A percentile compares a stretch with the other conserved stretches of the same genome.
These are phyloP conservation scores for Hypoxylon sp. DNA, from an alignment of 2,329 filamentous ascomycete species.

Conservation along the genomic window DNA sequence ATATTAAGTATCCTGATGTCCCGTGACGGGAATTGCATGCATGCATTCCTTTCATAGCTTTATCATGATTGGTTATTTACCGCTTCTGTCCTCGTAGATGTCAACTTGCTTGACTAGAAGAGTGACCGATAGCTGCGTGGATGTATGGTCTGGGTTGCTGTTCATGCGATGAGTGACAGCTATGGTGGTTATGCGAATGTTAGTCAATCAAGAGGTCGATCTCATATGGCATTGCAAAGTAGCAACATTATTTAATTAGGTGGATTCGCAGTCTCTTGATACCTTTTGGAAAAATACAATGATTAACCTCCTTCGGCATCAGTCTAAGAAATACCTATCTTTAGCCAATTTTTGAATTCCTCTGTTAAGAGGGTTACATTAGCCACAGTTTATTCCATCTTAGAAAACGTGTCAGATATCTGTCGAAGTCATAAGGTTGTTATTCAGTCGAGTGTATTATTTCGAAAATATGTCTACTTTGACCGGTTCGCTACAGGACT, in stretches of 20 bases:
- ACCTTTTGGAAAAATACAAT: no score
- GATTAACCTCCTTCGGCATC: no score
- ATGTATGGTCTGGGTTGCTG: not conserved
- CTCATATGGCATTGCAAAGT: not conserved
- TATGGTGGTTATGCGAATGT: not conserved
- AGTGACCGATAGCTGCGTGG: not conserved
- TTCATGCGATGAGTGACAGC: not conserved
- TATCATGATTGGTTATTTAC: not conserved
- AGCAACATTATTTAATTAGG: not conserved
- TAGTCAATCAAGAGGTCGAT: not conserved
- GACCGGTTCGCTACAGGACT: no score
- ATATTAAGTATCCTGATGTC: not conserved
- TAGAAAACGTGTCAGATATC: no score
- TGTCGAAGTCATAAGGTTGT: no score
- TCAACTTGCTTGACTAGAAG: not conserved
- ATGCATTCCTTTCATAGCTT: not conserved
- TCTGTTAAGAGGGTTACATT: no score
- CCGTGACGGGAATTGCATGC: not conserved
- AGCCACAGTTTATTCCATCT: no score
- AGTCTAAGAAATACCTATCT: no score
- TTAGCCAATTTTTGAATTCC: no score
- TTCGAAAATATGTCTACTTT: no score
- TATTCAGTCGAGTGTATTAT: no score
- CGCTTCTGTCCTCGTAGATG: not conserved
- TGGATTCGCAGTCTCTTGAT: not conserved